Evolutionary conservation across 352 stramenopile species (phyloP).

Genomic region (Phytopythium aichiense): DNA sequence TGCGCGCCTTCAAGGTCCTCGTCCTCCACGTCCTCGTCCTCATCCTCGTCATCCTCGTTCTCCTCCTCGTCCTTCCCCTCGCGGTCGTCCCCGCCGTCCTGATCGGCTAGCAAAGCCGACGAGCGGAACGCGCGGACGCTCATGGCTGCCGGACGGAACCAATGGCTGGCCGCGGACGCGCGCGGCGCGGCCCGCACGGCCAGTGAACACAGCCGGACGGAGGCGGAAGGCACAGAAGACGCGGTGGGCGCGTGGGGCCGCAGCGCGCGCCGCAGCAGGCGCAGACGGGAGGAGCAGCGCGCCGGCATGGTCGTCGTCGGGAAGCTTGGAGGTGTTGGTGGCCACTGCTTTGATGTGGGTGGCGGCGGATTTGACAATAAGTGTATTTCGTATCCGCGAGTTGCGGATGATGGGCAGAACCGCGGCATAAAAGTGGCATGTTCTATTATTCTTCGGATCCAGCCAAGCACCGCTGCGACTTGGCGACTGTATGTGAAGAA

Average conservation of each 20-base stretch:
- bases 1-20: conserved; percentile 21
- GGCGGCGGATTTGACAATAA: neutral
- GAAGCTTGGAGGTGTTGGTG: neutral
- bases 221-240: neutral
- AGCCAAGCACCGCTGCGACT: too few species aligned
- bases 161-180: neutral
- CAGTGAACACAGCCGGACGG: neutral
- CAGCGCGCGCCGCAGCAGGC: neutral
- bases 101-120: neutral
- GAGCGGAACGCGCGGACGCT: neutral
- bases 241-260: neutral
- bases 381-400: neutral
- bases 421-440: neutral
- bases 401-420: too few species aligned
- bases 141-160: neutral
- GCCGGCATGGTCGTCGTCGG: neutral
- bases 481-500: too few species aligned
- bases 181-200: neutral
- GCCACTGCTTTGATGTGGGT: neutral
- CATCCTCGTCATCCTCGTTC: conserved; percentile 19
- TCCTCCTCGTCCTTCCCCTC: conserved; percentile 6
- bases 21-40: conserved; percentile 20
- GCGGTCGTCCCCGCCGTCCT: conserved; percentile 8
- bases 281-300: conserved; percentile 2
- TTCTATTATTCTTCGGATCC: neutral